phyloP scores from a whole-genome alignment of 139 green algal species.

The Haematococcus lacustris region DNA sequence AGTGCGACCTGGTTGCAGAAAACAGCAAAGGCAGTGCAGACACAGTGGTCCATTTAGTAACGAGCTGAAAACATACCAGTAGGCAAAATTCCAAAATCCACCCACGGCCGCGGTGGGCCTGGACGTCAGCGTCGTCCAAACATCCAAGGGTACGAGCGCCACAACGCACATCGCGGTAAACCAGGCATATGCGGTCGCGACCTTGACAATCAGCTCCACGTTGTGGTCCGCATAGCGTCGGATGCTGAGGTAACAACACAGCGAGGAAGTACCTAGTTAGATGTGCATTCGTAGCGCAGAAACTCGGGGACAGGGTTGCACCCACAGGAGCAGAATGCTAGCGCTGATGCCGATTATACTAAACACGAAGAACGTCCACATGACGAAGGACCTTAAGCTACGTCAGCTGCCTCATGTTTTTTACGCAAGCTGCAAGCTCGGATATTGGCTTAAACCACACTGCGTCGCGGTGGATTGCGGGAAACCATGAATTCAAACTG shows the following conservation, averaged over 20 bases:
- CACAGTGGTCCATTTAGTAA: not conserved
- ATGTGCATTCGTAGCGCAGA: not conserved
- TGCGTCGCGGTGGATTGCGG: too few relatives aligned
- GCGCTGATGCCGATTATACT: not conserved
- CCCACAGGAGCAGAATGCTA: not conserved
- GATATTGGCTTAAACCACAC: too few relatives aligned
- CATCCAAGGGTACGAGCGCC: conserved; percentile 76
- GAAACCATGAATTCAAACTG: too few relatives aligned
- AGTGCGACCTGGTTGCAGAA: not conserved
- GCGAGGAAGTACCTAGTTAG: not conserved
- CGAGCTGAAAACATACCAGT: conserved; percentile 45
- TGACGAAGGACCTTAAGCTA: not conserved
- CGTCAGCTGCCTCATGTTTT: too few relatives aligned
- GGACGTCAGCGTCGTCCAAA: conserved; percentile 49
- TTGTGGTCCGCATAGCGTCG: conserved; percentile 49
- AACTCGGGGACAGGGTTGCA: not conserved
- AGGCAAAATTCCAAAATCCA: conserved; percentile 63
- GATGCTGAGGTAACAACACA: conserved; percentile 46
- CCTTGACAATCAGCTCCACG: conserved; percentile 37
- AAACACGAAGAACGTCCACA: conserved; percentile 3
- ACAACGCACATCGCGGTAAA: conserved; percentile 77
- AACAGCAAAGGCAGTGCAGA: not conserved
- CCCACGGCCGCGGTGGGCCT: conserved; percentile 18
- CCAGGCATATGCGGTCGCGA: conserved; percentile 66
- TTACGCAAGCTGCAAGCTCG: too few relatives aligned